Conservation (phyloP, 192 early-diverging fungal species). For the Coemansia sp. region DNA sequence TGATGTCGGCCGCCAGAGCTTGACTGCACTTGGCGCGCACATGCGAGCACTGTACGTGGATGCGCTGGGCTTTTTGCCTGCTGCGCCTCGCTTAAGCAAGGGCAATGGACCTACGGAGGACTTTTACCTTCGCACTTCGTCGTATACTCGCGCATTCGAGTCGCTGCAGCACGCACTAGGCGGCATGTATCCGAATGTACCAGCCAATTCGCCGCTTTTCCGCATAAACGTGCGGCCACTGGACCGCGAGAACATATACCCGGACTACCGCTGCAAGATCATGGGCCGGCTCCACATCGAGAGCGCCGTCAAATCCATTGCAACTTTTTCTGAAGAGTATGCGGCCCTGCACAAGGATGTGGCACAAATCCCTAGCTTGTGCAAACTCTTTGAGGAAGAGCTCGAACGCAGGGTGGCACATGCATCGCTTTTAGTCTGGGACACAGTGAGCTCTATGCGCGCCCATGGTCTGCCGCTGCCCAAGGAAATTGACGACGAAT, state of each 20-base stretch:
- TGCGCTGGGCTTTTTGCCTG: conserved; percentile 44
- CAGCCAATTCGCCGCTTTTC: conserved; percentile 1
- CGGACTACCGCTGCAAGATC: conserved; percentile 20
- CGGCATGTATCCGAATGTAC: conserved; percentile 61
- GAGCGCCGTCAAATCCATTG: conserved; percentile 11
- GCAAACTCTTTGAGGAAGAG: conserved; percentile 6
- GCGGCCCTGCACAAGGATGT: conserved; percentile 21
- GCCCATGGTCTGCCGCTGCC: conserved; percentile 35
- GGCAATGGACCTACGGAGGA: conserved; percentile 12
- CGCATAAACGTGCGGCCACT: conserved; percentile 39
- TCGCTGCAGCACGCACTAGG: conserved; percentile 64
- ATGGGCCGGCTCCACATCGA: conserved; percentile 19
- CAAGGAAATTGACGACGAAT: conserved; percentile 16
- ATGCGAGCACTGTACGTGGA: conserved; percentile 62
- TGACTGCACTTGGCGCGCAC: conserved; percentile 53
- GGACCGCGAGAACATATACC: conserved; percentile 29
- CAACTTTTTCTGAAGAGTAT: conserved; percentile 8
- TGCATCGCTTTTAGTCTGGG: conserved; percentile 15
- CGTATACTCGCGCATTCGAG: conserved; percentile 66
- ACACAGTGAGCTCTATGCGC: conserved; percentile 22
- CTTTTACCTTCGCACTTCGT: conserved; percentile 62
- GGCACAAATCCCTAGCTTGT: conserved; percentile 16
- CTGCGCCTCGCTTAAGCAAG: background rate
- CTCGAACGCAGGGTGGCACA: background rate
- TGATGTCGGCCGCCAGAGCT: conserved; percentile 58